Conservation (phyloP, 306 rosid genomes). For the Aeschynomene evenia region DNA sequence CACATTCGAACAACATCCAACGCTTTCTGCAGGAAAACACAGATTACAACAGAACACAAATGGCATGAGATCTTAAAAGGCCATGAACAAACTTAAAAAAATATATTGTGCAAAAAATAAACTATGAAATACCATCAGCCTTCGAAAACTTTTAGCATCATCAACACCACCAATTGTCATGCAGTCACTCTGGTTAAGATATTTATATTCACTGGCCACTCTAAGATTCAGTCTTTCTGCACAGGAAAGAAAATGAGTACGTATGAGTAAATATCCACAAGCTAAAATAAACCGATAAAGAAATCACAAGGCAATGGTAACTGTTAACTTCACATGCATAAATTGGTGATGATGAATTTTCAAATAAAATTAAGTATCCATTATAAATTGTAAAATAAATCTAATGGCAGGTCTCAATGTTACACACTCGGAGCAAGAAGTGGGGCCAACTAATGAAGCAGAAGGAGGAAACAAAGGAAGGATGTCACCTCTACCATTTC, state of each 20-base stretch:
- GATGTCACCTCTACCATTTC: too few species aligned
- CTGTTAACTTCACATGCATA: background rate
- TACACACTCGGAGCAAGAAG: too few species aligned
- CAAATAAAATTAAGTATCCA: background rate
- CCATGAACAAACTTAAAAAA: conserved; percentile 26
- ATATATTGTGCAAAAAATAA: conserved; percentile 27
- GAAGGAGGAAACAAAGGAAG: too few species aligned
- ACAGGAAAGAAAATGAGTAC: conserved; percentile 25
- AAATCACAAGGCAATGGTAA: conserved; percentile 12
- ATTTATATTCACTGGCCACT: conserved; percentile 71
- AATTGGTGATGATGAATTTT: conserved; percentile 7
- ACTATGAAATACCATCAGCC: conserved; percentile 59
- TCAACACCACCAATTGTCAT: conserved; percentile 68
- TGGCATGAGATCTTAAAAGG: conserved; percentile 18
- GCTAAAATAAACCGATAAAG: background rate
- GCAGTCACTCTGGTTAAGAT: conserved; percentile 88
- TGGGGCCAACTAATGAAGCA: too few species aligned
- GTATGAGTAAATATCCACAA: conserved; percentile 4
- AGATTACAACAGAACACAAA: conserved; percentile 1
- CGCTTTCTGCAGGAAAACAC: conserved; percentile 57
- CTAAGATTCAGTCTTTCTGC: conserved; percentile 78
- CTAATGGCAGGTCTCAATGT: too few species aligned
- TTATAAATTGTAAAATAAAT: background rate
- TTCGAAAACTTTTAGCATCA: conserved; percentile 59
- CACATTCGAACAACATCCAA: conserved; percentile 55